Percentiles rank a stretch among this genome's conserved stretches.
phyloP scores from a whole-genome alignment of 306 rosid genomes.

The Amphicarpaea edgeworthii region DNA sequence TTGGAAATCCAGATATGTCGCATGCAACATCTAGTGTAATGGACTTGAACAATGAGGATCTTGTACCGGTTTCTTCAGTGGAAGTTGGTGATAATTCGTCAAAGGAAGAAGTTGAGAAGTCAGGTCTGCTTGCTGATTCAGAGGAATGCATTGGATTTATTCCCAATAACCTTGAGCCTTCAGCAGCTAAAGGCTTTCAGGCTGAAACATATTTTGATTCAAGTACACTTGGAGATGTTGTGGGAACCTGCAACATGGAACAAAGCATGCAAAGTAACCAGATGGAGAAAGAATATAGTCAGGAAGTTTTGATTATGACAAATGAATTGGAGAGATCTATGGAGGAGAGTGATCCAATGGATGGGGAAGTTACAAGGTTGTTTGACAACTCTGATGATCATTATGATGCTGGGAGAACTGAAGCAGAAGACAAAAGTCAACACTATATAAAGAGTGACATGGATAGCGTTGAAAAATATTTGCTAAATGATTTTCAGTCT shows the following conservation, averaged over 20 bases:
- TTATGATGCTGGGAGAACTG: neutral
- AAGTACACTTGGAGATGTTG: slow-evolving; percentile 22
- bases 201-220: slow-evolving; percentile 17
- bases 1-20: neutral
- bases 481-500: neutral
- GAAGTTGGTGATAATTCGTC: slow-evolving; percentile 14
- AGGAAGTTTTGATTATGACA: neutral
- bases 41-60: neutral
- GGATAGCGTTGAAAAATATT: neutral
- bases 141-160: slow-evolving; percentile 25
- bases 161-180: slow-evolving; percentile 16
- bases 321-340: slow-evolving; percentile 3
- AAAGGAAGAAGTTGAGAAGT: slow-evolving; percentile 21
- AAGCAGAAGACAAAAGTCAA: slow-evolving; percentile 4
- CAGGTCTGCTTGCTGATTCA: slow-evolving; percentile 13
- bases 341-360: neutral
- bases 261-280: slow-evolving; percentile 13
- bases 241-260: slow-evolving; percentile 15
- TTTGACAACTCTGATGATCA: slow-evolving; percentile 1
- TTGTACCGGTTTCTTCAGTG: neutral
- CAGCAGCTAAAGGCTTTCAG: neutral
- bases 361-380: neutral
- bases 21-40: neutral
- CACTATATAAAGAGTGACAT: neutral
- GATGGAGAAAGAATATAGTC: neutral